Evolutionary conservation across 805 yeast species (phyloP).

Genomic region (Zygosaccharomyces bailii): DNA sequence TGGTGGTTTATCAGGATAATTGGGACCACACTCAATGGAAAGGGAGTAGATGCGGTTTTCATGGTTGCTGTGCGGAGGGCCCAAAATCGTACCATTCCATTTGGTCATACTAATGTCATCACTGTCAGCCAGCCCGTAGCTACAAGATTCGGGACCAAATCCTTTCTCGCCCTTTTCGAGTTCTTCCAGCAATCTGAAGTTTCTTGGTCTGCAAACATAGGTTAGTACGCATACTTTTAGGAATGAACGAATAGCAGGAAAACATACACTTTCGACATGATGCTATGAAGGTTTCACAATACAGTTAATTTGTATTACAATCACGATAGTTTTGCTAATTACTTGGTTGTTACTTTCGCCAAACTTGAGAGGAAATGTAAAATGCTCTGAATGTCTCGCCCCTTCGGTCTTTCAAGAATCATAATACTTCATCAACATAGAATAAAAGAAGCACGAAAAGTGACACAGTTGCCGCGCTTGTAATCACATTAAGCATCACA

Average conservation of each 20-base stretch:
- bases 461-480: neutral
- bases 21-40: conserved; percentile 73
- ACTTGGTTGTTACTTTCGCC: neutral
- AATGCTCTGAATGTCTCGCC: conserved; percentile 1
- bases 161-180: conserved; percentile 98
- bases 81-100: conserved; percentile 98
- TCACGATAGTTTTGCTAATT: neutral
- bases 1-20: conserved; percentile 91
- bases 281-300: neutral
- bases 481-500: neutral
- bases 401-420: conserved; percentile 1
- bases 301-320: neutral
- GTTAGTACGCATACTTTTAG: neutral
- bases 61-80: conserved; percentile 90
- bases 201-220: conserved; percentile 60
- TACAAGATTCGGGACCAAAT: conserved; percentile 92
- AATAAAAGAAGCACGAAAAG: neutral
- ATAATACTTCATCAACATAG: neutral
- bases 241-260: neutral
- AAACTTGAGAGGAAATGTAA: neutral
- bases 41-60: conserved; percentile 91
- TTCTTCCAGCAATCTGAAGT: conserved; percentile 91
- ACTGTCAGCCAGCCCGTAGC: conserved; percentile 86
- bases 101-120: conserved; percentile 90
- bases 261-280: conserved; percentile 49